Percentiles rank a stretch among this genome's conserved stretches.
Evolutionary conservation across 2,329 filamentous ascomycete species (phyloP).

Genomic region (Diaporthe vaccinii): DNA sequence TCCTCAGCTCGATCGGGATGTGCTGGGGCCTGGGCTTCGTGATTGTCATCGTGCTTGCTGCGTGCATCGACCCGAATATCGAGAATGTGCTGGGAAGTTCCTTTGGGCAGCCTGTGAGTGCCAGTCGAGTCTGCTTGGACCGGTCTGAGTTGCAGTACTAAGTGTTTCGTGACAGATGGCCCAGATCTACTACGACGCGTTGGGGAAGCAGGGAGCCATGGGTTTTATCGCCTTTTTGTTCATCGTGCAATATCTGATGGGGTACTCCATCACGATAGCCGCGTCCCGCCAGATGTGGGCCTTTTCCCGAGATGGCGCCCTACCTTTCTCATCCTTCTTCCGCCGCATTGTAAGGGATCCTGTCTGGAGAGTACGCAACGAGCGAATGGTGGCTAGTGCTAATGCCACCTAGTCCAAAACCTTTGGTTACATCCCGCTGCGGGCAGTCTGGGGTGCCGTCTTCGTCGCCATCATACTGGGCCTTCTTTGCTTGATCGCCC

Average conservation of each 20-base stretch:
- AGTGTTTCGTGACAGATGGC: constrained; percentile 44
- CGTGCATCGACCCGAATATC: constrained; percentile 68
- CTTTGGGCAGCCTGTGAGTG: constrained; percentile 72
- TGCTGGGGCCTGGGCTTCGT: constrained; percentile 69
- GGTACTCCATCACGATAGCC: constrained; percentile 69
- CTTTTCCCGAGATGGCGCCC: constrained; percentile 72
- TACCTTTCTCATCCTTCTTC: constrained; percentile 72
- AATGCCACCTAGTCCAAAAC: constrained; percentile 54
- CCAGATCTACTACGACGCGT: constrained; percentile 71
- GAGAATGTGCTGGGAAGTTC: constrained; percentile 59
- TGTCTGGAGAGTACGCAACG: too few relatives aligned
- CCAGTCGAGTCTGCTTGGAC: constrained; percentile 45
- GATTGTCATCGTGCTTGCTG: constrained; percentile 68
- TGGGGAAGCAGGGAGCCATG: constrained; percentile 70
- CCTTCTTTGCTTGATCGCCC: constrained; percentile 69
- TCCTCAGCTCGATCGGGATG: constrained; percentile 68
- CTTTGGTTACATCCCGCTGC: constrained; percentile 70
- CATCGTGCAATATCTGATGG: constrained; percentile 74
- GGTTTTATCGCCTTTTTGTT: constrained; percentile 71
- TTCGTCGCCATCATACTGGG: constrained; percentile 66
- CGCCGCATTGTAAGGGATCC: constrained; percentile 58
- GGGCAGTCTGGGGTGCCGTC: constrained; percentile 68
- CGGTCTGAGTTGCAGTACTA: background rate
- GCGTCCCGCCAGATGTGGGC: constrained; percentile 74
- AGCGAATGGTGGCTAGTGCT: background rate